Evolutionary conservation across 352 stramenopile genomes (phyloP).

Genomic region (Phytophthora rubi): DNA sequence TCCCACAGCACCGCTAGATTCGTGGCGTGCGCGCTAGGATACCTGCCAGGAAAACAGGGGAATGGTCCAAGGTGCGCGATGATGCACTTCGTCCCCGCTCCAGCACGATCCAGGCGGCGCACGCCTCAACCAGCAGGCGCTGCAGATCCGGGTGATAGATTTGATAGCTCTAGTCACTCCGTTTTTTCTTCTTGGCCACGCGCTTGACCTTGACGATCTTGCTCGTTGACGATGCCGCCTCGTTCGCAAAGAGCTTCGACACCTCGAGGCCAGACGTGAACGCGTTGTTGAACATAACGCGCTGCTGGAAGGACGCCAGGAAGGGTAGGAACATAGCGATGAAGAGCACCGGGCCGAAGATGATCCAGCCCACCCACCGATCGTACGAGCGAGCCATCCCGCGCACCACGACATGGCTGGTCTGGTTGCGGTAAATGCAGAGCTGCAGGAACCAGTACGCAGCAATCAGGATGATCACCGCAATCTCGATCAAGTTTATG

Average conservation of each 20-base stretch:
- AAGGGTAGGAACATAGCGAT: conserved; percentile 91
- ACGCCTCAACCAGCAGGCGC: background rate
- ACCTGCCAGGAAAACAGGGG: conserved; percentile 3
- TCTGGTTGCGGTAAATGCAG: conserved; percentile 76
- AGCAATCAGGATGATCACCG: conserved; percentile 70
- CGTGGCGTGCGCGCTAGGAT: conserved; percentile 21
- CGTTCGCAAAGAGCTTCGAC: conserved; percentile 89
- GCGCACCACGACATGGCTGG: conserved; percentile 82
- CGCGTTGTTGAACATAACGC: conserved; percentile 92
- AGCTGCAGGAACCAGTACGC: conserved; percentile 90
- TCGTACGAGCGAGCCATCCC: conserved; percentile 78
- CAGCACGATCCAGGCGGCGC: conserved; percentile 3
- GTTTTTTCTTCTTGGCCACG: conserved; percentile 90
- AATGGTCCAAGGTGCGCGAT: conserved; percentile 16
- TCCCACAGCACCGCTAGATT: conserved; percentile 12
- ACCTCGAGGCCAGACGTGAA: conserved; percentile 89
- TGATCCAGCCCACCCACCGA: conserved; percentile 87
- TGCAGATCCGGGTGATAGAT: conserved; percentile 7
- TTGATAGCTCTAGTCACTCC: conserved; percentile 43
- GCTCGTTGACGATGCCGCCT: conserved; percentile 68
- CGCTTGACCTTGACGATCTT: conserved; percentile 90
- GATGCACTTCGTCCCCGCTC: conserved; percentile 3
- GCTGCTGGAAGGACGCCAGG: conserved; percentile 86
- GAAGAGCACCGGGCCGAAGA: conserved; percentile 89
- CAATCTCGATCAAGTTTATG: conserved; percentile 76